phyloP scores from a whole-genome alignment of 1,284 basidiomycete species.

The Rhodotorula sp. region DNA sequence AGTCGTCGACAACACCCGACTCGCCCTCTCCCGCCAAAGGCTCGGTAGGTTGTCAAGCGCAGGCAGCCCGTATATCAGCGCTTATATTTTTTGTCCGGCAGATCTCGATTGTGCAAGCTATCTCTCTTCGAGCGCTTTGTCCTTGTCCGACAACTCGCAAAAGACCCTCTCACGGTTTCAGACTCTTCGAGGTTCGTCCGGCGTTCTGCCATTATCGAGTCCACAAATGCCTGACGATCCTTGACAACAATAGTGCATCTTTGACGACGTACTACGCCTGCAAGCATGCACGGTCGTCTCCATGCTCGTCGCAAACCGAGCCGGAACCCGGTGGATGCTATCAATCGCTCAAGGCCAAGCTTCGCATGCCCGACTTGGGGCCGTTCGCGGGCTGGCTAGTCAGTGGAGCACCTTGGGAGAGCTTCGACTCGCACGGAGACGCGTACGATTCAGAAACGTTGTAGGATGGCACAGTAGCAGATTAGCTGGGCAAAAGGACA shows the following conservation, averaged over 20 bases:
- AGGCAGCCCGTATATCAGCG: background rate
- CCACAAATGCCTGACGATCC: too few species aligned
- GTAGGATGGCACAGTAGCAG: background rate
- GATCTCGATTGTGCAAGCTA: slow-evolving; percentile 57
- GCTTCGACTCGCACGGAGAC: slow-evolving; percentile 51
- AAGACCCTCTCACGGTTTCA: too few species aligned
- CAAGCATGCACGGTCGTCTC: too few species aligned
- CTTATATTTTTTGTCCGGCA: slow-evolving; percentile 40
- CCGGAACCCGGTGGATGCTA: slow-evolving; percentile 28
- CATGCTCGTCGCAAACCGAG: slow-evolving; percentile 56
- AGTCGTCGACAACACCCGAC: slow-evolving; percentile 57
- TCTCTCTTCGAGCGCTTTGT: slow-evolving; percentile 15
- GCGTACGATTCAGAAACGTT: background rate
- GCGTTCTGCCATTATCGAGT: too few species aligned
- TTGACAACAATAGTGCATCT: too few species aligned
- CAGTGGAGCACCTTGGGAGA: slow-evolving; percentile 58
- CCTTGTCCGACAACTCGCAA: too few species aligned
- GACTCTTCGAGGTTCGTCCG: too few species aligned
- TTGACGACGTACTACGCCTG: too few species aligned
- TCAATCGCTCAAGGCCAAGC: slow-evolving; percentile 1
- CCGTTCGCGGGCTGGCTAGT: slow-evolving; percentile 65
- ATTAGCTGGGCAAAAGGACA: background rate
- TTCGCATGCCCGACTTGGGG: slow-evolving; percentile 49
- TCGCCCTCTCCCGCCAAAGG: slow-evolving; percentile 58
- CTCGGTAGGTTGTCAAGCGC: slow-evolving; percentile 54